Base-by-base conservation (phyloP, 768 basidiomycete species). In the Tulasnella sp. region DNA sequence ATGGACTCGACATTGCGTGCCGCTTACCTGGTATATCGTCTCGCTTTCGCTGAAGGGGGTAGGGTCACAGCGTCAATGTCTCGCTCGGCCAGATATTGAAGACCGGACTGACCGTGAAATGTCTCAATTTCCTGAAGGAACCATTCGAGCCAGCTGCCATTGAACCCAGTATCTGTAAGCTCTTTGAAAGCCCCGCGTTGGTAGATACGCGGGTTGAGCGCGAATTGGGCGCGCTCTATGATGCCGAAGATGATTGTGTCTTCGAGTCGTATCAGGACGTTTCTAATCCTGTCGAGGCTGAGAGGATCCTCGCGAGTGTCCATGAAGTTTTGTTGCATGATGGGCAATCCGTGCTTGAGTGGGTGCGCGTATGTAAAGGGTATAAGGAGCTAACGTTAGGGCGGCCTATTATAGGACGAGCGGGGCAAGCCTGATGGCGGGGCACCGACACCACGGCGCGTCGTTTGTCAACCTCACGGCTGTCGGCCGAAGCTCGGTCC, bases 221-320 rank as follows among this genome's bases (percentile, higher is more conserved):
- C 95, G 82, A 98, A 99, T 83, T 99, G 97, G 0, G 96, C 97
- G 23, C 98, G 90, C 84, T 99, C 98, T 67, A 99, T 99, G 77
- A 99, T 55, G 86, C 86, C 82, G 84, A 99, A 99, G 84, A 99
- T 99, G 86, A 99, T 99, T 29, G 97, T 99, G 82, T 99, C 98
- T 83, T 99, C 98, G 32, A 99, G 90, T 37, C 98, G 89, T 80
- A 88, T 91, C 20, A 99, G 87, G 70, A 96, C 92, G 29, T 90
- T 90, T 77, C 98, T 88, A 81, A 99, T 99, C 79, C 90, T 88
- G 70, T 95, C 92, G n/a, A 97, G 86, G 26, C 92, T 93, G 18
- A 98, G 88, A 1, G 96, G 94, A 83, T 96, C 91, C 40, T 86
- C 83, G 48, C 87, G 87, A 26, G 61, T 46, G 80, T 89, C 86